Percentiles rank a stretch among this genome's conserved stretches.
Evolutionary conservation across 768 basidiomycete species (phyloP).

Genomic region (Heimioporus sp.): DNA sequence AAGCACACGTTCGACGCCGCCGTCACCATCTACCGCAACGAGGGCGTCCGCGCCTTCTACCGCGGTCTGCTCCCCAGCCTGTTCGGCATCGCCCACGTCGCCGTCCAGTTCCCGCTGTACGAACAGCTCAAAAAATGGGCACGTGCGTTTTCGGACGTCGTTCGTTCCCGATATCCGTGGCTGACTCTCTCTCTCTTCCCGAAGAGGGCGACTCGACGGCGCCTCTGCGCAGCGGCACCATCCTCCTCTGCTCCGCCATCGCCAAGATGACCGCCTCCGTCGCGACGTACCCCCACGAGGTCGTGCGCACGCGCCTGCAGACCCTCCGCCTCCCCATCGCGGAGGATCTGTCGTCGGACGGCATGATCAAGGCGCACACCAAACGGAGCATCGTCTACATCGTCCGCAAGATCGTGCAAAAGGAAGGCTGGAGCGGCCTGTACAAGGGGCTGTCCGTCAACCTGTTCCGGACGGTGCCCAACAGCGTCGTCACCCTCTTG

Average conservation of each 20-base stretch:
- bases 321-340: conserved; percentile 71
- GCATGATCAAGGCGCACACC: conserved; percentile 55
- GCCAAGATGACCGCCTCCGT: conserved; percentile 97
- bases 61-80: conserved; percentile 91
- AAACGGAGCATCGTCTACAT: conserved; percentile 72
- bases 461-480: conserved; percentile 91
- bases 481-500: conserved; percentile 93
- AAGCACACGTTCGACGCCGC: conserved; percentile 90
- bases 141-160: conserved; percentile 53
- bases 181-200: too few relatives aligned
- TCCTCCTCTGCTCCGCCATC: conserved; percentile 87
- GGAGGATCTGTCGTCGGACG: conserved; percentile 56
- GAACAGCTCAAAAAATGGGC: conserved; percentile 86
- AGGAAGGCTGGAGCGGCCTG: conserved; percentile 87
- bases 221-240: conserved; percentile 43
- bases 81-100: conserved; percentile 91
- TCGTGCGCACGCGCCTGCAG: conserved; percentile 96
- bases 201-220: conserved; percentile 30
- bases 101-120: conserved; percentile 96
- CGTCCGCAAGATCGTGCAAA: conserved; percentile 64
- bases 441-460: conserved; percentile 96
- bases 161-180: too few relatives aligned
- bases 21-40: conserved; percentile 82
- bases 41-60: conserved; percentile 89
- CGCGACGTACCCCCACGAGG: conserved; percentile 97